These are phyloP conservation scores for Backusella tuberculispora DNA, from an alignment of 192 early-diverging fungal species.

Conservation along the genomic window DNA sequence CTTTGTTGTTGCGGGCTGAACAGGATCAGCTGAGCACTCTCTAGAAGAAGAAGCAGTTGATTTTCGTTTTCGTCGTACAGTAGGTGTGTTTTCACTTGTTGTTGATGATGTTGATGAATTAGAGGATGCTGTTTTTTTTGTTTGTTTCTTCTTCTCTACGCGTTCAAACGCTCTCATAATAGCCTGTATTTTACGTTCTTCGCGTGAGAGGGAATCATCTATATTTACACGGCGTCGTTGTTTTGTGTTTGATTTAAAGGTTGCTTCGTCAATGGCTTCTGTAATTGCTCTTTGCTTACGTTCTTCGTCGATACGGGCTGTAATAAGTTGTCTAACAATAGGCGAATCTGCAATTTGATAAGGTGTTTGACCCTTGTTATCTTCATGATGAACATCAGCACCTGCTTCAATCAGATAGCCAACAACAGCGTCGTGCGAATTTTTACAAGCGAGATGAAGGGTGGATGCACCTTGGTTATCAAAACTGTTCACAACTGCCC, in stretches of 20 bases:
- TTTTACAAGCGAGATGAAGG: constrained; percentile 68
- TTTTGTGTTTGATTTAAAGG: constrained; percentile 25
- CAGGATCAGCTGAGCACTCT: constrained; percentile 33
- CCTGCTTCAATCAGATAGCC: constrained; percentile 49
- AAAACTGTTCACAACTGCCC: constrained; percentile 60
- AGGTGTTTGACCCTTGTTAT: constrained; percentile 59
- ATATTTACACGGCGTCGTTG: constrained; percentile 6
- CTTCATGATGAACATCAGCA: constrained; percentile 49
- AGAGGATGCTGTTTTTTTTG: constrained; percentile 5
- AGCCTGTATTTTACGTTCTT: constrained; percentile 71
- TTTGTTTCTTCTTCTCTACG: constrained; percentile 57
- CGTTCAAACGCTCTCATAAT: constrained; percentile 64
- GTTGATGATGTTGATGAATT: background rate
- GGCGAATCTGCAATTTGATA: constrained; percentile 48
- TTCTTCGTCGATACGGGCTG: constrained; percentile 30
- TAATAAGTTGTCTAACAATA: constrained; percentile 24
- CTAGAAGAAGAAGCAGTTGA: constrained; percentile 17
- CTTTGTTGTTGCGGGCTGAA: background rate
- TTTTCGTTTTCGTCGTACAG: constrained; percentile 15
- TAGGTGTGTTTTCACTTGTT: constrained; percentile 8
- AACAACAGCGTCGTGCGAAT: constrained; percentile 54
- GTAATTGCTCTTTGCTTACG: constrained; percentile 32
- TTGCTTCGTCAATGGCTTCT: constrained; percentile 37
- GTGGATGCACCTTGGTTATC: constrained; percentile 66
- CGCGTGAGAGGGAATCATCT: constrained; percentile 45